Evolutionary conservation across 2,329 filamentous ascomycete species (phyloP), one percentile per base, ranked within the genome.

Genomic region (Penicillium sp.): DNA sequence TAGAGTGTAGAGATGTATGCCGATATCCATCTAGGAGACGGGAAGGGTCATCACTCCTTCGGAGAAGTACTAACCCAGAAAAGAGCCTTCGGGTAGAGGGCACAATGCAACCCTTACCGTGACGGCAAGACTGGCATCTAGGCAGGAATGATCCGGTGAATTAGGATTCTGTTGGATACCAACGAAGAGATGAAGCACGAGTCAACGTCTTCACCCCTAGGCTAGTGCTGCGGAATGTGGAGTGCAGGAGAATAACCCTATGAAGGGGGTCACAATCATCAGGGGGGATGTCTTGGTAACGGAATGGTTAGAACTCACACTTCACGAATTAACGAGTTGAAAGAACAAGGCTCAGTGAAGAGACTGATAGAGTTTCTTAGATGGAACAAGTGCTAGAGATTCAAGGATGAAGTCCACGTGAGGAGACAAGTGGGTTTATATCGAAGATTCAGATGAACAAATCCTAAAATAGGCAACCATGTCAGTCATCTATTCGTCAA

Each of bases 151-250:
- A 75, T 68, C 69, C 68, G 71, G 65, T 68, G 70, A 71, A 69
- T 65, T 67, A 52, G 62, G 67, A 69, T 65, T 68, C 65, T 72
- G 68, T 57, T 65, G 67, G 67, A 74, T 72, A 69, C 73, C 69
- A 73, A 70, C 63, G 63, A 57, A 71, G 65, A 72, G 70, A 71
- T 72, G 70, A 76, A 79, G 74, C 59, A 77, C 77, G 76, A 79
- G 72, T 74, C 64, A 79, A 79, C 76, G 76, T 74, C 75, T 79
- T 77, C 76, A 75, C 74, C 72, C 68, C 69, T 73, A 69, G 66
- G 69, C 70, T 68, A 65, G 59, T 61, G 68, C 67, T 69, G 67
- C 66, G 69, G 73, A 75, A 75, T 73, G 72, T 74, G 71, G 71
- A 69, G 68, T 66, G 69, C 63, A 72, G 70, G 67, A 67, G 58